A percentile compares a stretch with the other conserved stretches of the same genome.
Evolutionary conservation across 2,329 filamentous ascomycete genomes (phyloP).

Genomic region (Ophiostoma sp.): DNA sequence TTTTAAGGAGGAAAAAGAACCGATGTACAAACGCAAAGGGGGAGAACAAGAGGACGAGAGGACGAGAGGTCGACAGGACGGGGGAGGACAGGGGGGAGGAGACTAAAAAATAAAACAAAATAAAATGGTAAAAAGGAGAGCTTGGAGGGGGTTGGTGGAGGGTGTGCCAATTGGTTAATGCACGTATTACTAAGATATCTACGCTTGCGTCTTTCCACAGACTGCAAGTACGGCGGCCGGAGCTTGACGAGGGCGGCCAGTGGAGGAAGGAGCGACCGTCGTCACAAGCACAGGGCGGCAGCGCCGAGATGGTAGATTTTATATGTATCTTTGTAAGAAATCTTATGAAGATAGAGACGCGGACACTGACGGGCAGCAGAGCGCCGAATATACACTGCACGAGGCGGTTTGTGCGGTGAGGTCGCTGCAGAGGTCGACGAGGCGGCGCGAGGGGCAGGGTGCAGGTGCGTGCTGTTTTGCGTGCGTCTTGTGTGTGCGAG

Average conservation of each 20-base stretch:
- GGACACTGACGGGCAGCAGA: not conserved
- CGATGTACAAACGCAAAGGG: too few relatives aligned
- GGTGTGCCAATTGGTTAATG: not conserved
- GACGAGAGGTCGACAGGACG: conserved; percentile 9
- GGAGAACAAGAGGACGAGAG: conserved; percentile 5
- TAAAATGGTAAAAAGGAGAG: conserved; percentile 11
- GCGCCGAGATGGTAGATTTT: too few relatives aligned
- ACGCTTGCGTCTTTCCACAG: too few relatives aligned
- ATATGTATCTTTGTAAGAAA: too few relatives aligned
- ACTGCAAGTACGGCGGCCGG: too few relatives aligned
- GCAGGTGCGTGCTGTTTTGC: conserved; percentile 1
- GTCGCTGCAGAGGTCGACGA: not conserved
- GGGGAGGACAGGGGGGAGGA: conserved; percentile 9
- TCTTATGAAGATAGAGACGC: too few relatives aligned
- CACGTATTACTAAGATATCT: too few relatives aligned
- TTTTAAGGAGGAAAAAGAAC: conserved; percentile 12
- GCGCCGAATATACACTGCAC: conserved; percentile 10
- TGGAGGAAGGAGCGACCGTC: too few relatives aligned
- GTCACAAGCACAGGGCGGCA: too few relatives aligned
- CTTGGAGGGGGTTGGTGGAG: not conserved
- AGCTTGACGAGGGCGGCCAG: too few relatives aligned
- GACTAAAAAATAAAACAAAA: conserved; percentile 10
- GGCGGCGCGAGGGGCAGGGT: conserved; percentile 20
- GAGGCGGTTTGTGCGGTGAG: conserved; percentile 25
- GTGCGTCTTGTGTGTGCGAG: conserved; percentile 7